Evolutionary conservation across 441 rosid genomes (phyloP).

Genomic region (Populus trichocarpa): DNA sequence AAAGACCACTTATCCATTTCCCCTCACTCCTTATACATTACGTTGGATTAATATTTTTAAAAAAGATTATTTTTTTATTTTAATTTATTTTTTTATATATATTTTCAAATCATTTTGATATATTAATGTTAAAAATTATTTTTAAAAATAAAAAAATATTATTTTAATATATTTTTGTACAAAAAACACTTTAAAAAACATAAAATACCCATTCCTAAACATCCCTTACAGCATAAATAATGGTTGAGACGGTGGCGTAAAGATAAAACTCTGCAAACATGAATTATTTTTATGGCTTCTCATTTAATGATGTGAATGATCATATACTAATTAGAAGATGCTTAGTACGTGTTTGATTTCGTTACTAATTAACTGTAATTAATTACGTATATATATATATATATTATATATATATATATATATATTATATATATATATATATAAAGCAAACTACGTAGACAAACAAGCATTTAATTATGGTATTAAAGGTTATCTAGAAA

Average conservation of each 20-base stretch:
- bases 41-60: no score
- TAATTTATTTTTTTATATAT: no score
- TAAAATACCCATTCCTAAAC: no score
- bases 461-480: not conserved
- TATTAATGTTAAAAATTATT: no score
- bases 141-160: no score
- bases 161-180: no score
- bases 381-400: not conserved
- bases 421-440: no score
- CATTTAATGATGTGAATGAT: not conserved
- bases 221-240: no score
- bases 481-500: constrained; percentile 26
- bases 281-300: not conserved
- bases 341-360: not conserved
- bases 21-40: not conserved
- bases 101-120: no score
- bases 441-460: not conserved
- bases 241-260: not conserved
- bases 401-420: no score
- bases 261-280: not conserved
- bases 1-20: not conserved
- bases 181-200: no score
- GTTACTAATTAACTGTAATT: not conserved
- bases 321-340: not conserved
- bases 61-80: no score